phyloP scores from a whole-genome alignment of 2,329 filamentous ascomycete genomes.

The Blastomyces parvus region DNA sequence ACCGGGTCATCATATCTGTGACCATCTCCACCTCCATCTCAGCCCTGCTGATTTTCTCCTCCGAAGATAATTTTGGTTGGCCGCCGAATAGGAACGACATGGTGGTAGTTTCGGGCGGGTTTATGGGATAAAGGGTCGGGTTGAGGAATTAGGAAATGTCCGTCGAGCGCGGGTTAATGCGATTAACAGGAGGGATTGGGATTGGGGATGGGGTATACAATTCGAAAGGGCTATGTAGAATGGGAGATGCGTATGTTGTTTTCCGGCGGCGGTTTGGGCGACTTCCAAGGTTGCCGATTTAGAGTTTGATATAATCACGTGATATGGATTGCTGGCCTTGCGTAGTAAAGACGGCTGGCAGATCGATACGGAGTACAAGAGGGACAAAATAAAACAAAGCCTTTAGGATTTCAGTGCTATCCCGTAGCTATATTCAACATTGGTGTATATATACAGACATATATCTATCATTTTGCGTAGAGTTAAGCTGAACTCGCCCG shows the following conservation, averaged over 20 bases:
- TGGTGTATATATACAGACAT: too few relatives aligned
- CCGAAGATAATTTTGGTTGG: conserved; percentile 77
- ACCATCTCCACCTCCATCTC: conserved; percentile 97
- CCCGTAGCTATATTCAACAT: background rate
- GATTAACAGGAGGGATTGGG: background rate
- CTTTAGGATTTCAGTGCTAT: background rate
- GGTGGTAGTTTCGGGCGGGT: conserved; percentile 20
- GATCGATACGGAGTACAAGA: too few relatives aligned
- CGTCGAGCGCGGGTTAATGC: background rate
- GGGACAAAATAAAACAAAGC: too few relatives aligned
- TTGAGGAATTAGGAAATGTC: background rate
- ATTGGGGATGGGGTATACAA: background rate
- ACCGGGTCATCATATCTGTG: conserved; percentile 98
- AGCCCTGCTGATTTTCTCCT: conserved; percentile 93
- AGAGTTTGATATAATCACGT: too few relatives aligned
- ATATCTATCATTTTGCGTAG: too few relatives aligned
- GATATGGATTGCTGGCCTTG: too few relatives aligned
- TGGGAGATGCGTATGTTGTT: background rate
- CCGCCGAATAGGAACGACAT: conserved; percentile 68
- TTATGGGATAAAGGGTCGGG: background rate
- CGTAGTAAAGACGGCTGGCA: too few relatives aligned
- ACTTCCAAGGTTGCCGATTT: too few relatives aligned
- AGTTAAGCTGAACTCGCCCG: too few relatives aligned
- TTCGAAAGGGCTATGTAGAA: background rate
- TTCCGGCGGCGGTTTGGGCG: too few relatives aligned